phyloP scores from a whole-genome alignment of 139 green algal genomes.

The Edaphochlamys debaryana region DNA sequence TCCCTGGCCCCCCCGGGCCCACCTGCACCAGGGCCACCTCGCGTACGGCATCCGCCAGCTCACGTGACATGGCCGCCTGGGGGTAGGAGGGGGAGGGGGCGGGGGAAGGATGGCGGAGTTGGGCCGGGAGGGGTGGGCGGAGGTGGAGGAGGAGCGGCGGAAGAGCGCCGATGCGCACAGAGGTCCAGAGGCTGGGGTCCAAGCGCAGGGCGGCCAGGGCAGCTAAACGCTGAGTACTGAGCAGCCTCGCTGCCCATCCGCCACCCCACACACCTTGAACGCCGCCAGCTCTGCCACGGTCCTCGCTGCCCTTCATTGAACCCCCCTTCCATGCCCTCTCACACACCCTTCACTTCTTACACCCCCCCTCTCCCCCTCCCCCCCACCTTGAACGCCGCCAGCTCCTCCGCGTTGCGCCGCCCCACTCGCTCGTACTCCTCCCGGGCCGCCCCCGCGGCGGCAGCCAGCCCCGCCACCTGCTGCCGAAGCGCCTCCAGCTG shows the following conservation, averaged over 20 bases:
- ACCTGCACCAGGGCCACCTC: slow-evolving; percentile 19
- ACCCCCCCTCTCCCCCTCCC: no score
- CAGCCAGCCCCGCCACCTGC: background rate
- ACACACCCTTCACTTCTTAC: background rate
- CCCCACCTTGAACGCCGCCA: slow-evolving; percentile 28
- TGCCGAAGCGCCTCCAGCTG: background rate
- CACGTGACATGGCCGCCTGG: background rate
- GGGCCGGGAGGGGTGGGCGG: background rate
- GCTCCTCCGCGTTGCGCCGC: background rate
- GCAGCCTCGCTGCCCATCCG: no score
- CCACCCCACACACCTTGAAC: no score
- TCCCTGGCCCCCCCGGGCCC: no score
- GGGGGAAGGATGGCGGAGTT: background rate
- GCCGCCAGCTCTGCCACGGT: no score
- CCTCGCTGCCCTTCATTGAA: no score
- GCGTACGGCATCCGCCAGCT: slow-evolving; percentile 27
- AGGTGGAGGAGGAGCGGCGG: no score
- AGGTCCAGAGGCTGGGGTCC: no score
- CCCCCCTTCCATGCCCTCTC: no score
- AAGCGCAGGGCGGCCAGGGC: no score
- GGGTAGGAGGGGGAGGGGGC: background rate
- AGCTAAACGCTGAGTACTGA: no score
- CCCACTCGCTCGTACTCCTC: slow-evolving; percentile 38
- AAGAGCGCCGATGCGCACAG: no score
- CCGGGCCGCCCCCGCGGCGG: background rate